Conservation (phyloP, 768 basidiomycete species). For the Russula emetica region DNA sequence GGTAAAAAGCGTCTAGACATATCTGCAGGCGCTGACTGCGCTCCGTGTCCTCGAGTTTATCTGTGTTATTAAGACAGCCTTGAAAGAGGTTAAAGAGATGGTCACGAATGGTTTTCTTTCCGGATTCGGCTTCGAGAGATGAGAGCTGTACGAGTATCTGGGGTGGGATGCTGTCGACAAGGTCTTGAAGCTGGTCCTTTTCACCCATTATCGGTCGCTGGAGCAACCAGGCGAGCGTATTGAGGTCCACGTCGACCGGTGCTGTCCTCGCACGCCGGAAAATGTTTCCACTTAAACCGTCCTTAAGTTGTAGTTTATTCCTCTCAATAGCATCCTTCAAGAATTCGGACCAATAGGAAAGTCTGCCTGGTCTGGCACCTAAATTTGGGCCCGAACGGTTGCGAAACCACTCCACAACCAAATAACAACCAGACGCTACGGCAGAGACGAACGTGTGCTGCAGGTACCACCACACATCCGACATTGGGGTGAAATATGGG, state of each 20-base stretch:
- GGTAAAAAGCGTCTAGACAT: not conserved
- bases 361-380: not conserved
- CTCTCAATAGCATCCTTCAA: not conserved
- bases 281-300: not conserved
- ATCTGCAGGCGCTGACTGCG: not conserved
- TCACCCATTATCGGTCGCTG: not conserved
- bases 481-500: constrained; percentile 25
- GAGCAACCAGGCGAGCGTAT: constrained; percentile 1
- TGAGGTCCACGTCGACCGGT: not conserved
- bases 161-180: not conserved
- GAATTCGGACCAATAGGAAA: not conserved
- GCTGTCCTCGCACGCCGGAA: not conserved
- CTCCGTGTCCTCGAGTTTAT: not conserved
- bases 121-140: not conserved
- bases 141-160: not conserved
- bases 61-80: not conserved
- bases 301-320: not conserved
- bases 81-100: not conserved
- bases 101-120: not conserved
- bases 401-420: not conserved
- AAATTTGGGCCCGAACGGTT: not conserved
- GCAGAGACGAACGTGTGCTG: not conserved
- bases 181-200: not conserved
- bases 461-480: constrained; percentile 6
- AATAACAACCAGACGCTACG: not conserved